Base-by-base conservation (phyloP, 768 basidiomycete genomes). In the Artomyces pyxidatus region DNA sequence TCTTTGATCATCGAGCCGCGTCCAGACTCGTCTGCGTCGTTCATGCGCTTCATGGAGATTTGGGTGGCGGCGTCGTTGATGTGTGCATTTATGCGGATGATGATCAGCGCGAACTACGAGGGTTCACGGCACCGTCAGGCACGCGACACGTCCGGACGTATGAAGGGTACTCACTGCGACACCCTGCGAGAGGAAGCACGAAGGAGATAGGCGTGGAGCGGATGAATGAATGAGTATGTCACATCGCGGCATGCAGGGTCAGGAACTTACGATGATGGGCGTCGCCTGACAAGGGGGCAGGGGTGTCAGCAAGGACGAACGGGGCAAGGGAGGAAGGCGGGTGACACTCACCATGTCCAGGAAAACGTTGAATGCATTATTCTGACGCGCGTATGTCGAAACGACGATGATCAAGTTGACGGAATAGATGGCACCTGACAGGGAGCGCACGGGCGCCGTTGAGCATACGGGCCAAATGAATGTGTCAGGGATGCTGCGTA, bases 351-450 rank as follows among this genome's bases (percentile, higher is more conserved):
- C 53, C 30, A 47, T 44, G 26, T 54, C 53, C 28, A 54, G 50
- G 50, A 54, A 54, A 7, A 54, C 53, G 22, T 54, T 54, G 42
- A 54, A 54, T 37, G 32, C 42, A 22, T 52, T 54, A 14, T 45
- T 47, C 5, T 47, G 10, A 37, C 35, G 25, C 28, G 50, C 3
- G 21, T 52, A 51, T 6, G 53, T 54, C 14, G 50, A 35, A 26
- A 54, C 43, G 28, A 54, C 16, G 40, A 52, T 22, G n/a, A 54
- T 32, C 23, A 51, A 22, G 0, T 43, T 47, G 45, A 35, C 21
- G 21, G 45, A 52, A 42, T 54, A 54, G 45, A 54, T 51, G 23
- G 37, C 50, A 25, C 50, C 53, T n/a, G n/a, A n/a, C n/a, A n/a
- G n/a, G n/a, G n/a, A n/a, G n/a, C n/a, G n/a, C n/a, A n/a, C n/a